These are phyloP conservation scores for Pluteus cervinus DNA, from an alignment of 768 basidiomycete genomes.

Conservation along the genomic window DNA sequence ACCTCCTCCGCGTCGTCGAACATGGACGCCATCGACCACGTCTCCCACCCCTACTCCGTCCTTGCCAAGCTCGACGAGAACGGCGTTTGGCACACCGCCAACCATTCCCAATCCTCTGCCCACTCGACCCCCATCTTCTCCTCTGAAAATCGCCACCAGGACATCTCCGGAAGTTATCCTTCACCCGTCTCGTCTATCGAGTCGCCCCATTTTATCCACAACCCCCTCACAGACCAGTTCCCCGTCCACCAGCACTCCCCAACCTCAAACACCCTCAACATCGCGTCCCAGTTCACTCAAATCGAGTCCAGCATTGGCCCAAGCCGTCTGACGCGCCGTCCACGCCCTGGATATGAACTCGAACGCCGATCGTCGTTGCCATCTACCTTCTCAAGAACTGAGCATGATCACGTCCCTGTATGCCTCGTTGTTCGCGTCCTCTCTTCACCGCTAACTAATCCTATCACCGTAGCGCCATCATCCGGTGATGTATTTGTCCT, in stretches of 20 bases:
- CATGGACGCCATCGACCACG: too few species aligned
- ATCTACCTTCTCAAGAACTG: conserved; percentile 12
- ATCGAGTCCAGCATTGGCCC: conserved; percentile 49
- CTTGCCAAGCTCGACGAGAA: too few species aligned
- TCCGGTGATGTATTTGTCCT: conserved; percentile 28
- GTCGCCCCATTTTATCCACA: conserved; percentile 24
- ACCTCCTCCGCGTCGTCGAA: too few species aligned
- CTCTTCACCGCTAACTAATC: conserved; percentile 11
- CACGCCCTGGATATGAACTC: conserved; percentile 25
- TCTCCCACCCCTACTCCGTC: too few species aligned
- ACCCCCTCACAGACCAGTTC: conserved; percentile 20
- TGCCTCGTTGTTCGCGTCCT: conserved; percentile 8
- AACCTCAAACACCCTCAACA: conserved; percentile 12
- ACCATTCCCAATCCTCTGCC: conserved; percentile 2
- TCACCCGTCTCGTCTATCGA: conserved; percentile 33
- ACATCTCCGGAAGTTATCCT: conserved; percentile 31
- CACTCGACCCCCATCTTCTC: conserved; percentile 12
- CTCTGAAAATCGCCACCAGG: conserved; percentile 19
- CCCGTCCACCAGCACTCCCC: conserved; percentile 17
- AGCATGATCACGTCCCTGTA: conserved; percentile 12
- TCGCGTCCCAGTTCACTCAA: conserved; percentile 28
- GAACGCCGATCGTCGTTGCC: conserved; percentile 17
- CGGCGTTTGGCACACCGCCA: too few species aligned
- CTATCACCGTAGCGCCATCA: conserved; percentile 13
- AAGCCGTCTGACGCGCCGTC: conserved; percentile 40